Base-by-base conservation (phyloP, 2,329 filamentous ascomycete species). In the Aureobasidium sp. region DNA sequence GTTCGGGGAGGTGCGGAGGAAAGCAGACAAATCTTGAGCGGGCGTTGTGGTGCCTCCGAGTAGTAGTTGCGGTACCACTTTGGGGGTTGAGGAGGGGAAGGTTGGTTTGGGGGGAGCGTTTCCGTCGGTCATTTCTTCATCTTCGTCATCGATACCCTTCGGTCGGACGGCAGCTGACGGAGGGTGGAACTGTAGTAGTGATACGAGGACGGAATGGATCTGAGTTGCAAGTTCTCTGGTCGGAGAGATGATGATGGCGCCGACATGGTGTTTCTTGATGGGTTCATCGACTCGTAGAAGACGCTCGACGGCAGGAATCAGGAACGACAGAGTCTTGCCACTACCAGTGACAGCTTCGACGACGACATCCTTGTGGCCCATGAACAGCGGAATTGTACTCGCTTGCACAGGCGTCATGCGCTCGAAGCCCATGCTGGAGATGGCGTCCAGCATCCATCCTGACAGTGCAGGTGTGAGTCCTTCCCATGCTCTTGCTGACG, bases 331-430 rank as follows among this genome's bases (percentile, higher is more conserved):
- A 0, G 92, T 96, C 77, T 97, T 96, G 64, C 92, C 92, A 73
- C 89, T 94, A 13, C 92, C 92, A 2, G 92, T 96, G 4, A 96
- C 92, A 36, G 91, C 91, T 78, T 96, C 91, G 6, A 96, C 92
- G 0, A 96, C 92, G 5, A 96, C 90, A 74, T 96, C 92, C 71
- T 95, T 96, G 73, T 96, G 89, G 57, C 86, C 87, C 76, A 92
- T 87, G 72, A 96, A 94, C 57, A 96, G 83, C 13, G 92, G 91
- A 67, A 97, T 88, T 5, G 90, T 88, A 63, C 91, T 93, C 48
- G 92, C 90, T 77, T 97, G 93, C n/a, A 97, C 92, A 0, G 93
- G 93, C 3, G 92, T 97, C 82, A 94, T 92, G 73, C 88, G 87
- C 66, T 82, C 79, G 75, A 96, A 96, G 64, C 91, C 90, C 87